Base-by-base conservation (phyloP, 2,329 filamentous ascomycete genomes). In the Neonectria coccinea region DNA sequence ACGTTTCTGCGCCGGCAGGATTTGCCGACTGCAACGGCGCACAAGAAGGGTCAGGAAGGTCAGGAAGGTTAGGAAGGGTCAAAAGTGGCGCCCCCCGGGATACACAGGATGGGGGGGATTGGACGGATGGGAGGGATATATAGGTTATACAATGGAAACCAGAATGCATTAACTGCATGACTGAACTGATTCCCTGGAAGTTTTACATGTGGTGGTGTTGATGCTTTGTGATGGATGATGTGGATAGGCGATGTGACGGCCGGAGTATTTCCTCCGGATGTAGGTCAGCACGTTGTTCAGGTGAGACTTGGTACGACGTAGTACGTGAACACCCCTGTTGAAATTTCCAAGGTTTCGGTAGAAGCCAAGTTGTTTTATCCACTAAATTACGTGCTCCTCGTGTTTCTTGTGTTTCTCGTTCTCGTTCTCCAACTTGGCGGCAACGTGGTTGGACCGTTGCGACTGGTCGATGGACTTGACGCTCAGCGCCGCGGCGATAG, bases 401-500 rank as follows among this genome's bases (percentile, higher is more conserved):
- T 33, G 11, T 8, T 55, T 42, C 12, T 25, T 25, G 25, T 25
- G 25, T 6, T 25, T 25, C 25, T 25, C 25, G 25, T 25, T 25
- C 25, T 68, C 58, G 3, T 64, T 67, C 36, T 68, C 64, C 33
- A 67, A 18, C 33, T 64, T 64, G 25, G 66, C 66, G 3, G 66
- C 64, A 4, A 66, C 62, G 4, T 54, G 27, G 36, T 67, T 64
- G 2, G 60, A 64, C 16, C 66, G 41, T 20, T 68, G 66, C 12
- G 60, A 36, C 22, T 25, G 48, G 29, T 68, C 58, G 10, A 68
- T 65, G 1, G 61, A 55, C 58, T 65, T 75, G 36, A 73, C 70
- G 9, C 75, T 78, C 50, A 70, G 68, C 22, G 75, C 67, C 7
- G 78, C 75, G 33, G 73, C 70, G 12, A 73, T 77, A 3, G 78